Conservation (phyloP, 2,329 filamentous ascomycete genomes). For the Xylaria sp. region DNA sequence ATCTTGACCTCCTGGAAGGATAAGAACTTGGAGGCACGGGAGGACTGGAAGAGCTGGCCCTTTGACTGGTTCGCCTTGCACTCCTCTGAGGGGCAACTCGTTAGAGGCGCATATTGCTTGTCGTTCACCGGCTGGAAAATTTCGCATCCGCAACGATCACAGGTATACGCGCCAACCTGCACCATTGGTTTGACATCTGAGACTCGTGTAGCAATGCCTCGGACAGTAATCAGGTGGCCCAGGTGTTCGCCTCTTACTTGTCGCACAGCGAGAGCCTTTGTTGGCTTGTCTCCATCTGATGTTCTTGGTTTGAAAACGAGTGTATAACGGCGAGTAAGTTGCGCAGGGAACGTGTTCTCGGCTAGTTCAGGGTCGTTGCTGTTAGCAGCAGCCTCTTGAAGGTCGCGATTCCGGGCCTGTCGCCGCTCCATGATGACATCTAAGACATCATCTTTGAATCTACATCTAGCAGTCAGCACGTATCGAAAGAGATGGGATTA, state of each 20-base stretch:
- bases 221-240: slow-evolving; percentile 90
- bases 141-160: slow-evolving; percentile 94
- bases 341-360: slow-evolving; percentile 86
- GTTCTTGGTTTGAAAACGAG: slow-evolving; percentile 94
- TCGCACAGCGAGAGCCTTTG: slow-evolving; percentile 84
- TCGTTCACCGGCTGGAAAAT: slow-evolving; percentile 96
- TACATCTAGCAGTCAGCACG: slow-evolving; percentile 55
- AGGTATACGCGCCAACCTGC: slow-evolving; percentile 98
- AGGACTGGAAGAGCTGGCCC: slow-evolving; percentile 92
- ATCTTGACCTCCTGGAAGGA: slow-evolving; percentile 99
- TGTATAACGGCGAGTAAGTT: slow-evolving; percentile 92
- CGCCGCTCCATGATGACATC: slow-evolving; percentile 97
- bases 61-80: slow-evolving; percentile 92
- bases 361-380: slow-evolving; percentile 72
- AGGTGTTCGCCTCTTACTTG: slow-evolving; percentile 94
- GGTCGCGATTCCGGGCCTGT: slow-evolving; percentile 83
- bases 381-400: slow-evolving; percentile 74
- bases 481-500: background rate
- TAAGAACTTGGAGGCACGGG: slow-evolving; percentile 95
- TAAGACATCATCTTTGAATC: slow-evolving; percentile 96
- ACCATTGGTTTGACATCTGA: slow-evolving; percentile 98
- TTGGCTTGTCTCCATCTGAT: slow-evolving; percentile 71
- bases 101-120: slow-evolving; percentile 89
- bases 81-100: slow-evolving; percentile 88
- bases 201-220: slow-evolving; percentile 93